Conservation (phyloP, 768 basidiomycete species). For the Artomyces pyxidatus region DNA sequence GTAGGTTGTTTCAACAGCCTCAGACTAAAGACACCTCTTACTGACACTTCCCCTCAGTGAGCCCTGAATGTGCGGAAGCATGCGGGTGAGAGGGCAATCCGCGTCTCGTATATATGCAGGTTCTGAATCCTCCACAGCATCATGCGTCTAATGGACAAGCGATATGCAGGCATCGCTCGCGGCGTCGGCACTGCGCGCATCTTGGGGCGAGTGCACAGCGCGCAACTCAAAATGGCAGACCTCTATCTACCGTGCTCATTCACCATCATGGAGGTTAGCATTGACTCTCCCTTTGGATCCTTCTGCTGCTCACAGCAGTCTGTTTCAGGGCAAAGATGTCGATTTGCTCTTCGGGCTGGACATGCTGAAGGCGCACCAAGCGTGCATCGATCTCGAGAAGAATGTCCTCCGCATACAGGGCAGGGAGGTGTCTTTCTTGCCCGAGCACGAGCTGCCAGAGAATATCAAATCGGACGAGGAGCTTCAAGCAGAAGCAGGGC, state of each 20-base stretch:
- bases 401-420: slow-evolving; percentile 88
- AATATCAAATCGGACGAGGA: slow-evolving; percentile 46
- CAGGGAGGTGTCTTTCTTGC: slow-evolving; percentile 78
- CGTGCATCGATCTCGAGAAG: slow-evolving; percentile 89
- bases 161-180: slow-evolving; percentile 82
- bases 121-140: slow-evolving; percentile 38
- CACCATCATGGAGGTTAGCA: slow-evolving; percentile 84
- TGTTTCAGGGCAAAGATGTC: slow-evolving; percentile 69
- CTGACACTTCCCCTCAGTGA: slow-evolving; percentile 45
- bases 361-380: slow-evolving; percentile 97
- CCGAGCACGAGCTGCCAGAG: slow-evolving; percentile 91
- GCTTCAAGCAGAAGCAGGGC: slow-evolving; percentile 16
- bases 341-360: slow-evolving; percentile 98
- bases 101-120: background rate
- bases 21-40: background rate
- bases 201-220: slow-evolving; percentile 88
- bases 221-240: slow-evolving; percentile 83
- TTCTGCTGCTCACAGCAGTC: background rate
- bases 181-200: slow-evolving; percentile 95
- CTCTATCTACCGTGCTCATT: slow-evolving; percentile 84
- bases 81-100: slow-evolving; percentile 83
- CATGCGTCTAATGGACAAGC: slow-evolving; percentile 86
- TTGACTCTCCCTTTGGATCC: too few relatives aligned
- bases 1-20: slow-evolving; percentile 36
- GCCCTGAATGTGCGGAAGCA: slow-evolving; percentile 82